phyloP scores from a whole-genome alignment of 495 filamentous ascomycete species.

The Hyaloscypha bicolor region DNA sequence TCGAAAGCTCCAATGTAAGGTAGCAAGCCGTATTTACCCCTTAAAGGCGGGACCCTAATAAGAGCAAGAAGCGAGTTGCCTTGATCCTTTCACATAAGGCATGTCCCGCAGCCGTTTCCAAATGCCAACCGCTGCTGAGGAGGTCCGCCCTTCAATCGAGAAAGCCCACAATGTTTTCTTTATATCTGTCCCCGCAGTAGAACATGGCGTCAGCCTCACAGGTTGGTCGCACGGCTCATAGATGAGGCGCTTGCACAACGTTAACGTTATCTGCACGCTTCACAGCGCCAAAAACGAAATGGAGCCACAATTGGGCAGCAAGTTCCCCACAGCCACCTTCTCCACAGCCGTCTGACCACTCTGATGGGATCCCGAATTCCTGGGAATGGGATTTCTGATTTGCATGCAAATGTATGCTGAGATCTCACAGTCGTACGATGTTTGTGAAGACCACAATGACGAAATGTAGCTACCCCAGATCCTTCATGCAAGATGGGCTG shows the following conservation, averaged over 20 bases:
- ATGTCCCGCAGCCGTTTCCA: neutral
- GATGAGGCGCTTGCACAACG: neutral
- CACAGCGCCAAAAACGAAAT: neutral
- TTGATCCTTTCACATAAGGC: too few relatives aligned
- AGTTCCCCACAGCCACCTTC: neutral
- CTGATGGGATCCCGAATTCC: neutral
- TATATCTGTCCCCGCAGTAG: neutral
- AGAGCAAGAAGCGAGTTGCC: too few relatives aligned
- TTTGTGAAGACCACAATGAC: neutral
- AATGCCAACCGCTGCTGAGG: neutral
- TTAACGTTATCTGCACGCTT: neutral
- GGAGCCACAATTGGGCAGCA: neutral
- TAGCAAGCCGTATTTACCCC: too few relatives aligned
- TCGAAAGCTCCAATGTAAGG: too few relatives aligned
- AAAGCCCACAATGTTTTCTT: neutral
- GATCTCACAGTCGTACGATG: neutral
- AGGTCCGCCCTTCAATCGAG: neutral
- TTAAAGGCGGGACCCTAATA: too few relatives aligned
- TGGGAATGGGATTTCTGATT: slow-evolving; percentile 9
- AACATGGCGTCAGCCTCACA: neutral
- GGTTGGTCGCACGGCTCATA: neutral
- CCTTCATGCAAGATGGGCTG: slow-evolving; percentile 7
- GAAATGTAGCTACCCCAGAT: slow-evolving; percentile 7
- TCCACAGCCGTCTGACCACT: neutral
- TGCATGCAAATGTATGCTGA: neutral